Base-by-base conservation (phyloP, 2,329 filamentous ascomycete species). In the Septoria linicola region DNA sequence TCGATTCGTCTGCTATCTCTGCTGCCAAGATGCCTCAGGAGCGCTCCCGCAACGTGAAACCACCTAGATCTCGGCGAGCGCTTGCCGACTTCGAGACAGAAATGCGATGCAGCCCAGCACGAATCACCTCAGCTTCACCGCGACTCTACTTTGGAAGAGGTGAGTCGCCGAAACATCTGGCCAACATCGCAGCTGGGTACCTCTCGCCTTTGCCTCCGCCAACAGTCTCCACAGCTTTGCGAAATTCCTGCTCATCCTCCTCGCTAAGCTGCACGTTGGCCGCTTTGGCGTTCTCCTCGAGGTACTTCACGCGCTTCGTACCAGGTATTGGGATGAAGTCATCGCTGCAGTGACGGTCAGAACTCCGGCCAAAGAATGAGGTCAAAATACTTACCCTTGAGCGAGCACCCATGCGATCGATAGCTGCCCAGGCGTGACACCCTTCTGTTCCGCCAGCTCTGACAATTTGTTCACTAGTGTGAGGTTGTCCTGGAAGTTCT, bases 261-360 rank as follows among this genome's bases (percentile, higher is more conserved):
- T 56, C 41, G 35, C 39, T 63, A 20, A 68, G 46, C 35, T 60
- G 30, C 10, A 64, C 51, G 19, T 64, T 41, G 8, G 60, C 20
- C 8, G 60, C 53, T 25, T 50, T 52, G 23, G 49, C 58, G 23
- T 65, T 64, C 45, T 65, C 59, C 41, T 63, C 59, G n/a, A 65
- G 50, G 39, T 61, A 61, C 39, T 63, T 61, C 37, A 60, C 53
- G 7, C 49, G 51, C 42, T 59, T 64, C 1, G 61, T 64, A 1
- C 76, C 75, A 0, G 75, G 74, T 41, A 77, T 77, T 0, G 74
- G 63, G 52, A 78, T 74, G 68, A 62, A 67, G 44, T 73, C 67
- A 7, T 70, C 66, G 45, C 53, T 39, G 63, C 60, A 8, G 13
- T 7, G 27, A 30, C 27, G 7, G 13, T 13, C 13, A 7, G 27